phyloP scores from a whole-genome alignment of 2,329 filamentous ascomycete genomes.

The Aspergillus novofumigatus region DNA sequence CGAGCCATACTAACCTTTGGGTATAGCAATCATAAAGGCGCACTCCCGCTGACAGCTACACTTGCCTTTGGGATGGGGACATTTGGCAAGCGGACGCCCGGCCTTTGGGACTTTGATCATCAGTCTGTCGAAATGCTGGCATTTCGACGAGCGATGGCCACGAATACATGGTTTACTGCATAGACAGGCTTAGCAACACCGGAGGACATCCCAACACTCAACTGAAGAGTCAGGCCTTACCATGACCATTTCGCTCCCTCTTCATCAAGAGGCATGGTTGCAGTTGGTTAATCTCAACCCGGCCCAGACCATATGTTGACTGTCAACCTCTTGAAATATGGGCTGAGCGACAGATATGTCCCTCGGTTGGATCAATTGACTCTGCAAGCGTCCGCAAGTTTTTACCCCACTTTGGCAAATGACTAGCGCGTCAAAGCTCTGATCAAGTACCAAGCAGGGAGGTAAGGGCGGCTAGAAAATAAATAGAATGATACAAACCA shows the following conservation, averaged over 20 bases:
- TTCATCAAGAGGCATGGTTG: constrained; percentile 42
- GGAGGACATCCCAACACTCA: background rate
- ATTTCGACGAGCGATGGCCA: constrained; percentile 48
- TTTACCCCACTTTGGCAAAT: background rate
- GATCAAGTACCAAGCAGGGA: background rate
- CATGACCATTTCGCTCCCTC: constrained; percentile 45
- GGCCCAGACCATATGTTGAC: background rate
- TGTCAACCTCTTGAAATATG: background rate
- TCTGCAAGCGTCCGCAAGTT: background rate
- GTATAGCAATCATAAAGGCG: constrained; percentile 44
- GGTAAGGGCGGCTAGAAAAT: background rate
- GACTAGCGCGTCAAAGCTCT: background rate
- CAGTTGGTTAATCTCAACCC: background rate
- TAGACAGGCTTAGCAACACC: background rate
- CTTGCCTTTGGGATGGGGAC: constrained; percentile 42
- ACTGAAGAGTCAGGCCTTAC: constrained; percentile 22
- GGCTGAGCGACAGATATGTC: background rate
- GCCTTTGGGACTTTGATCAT: constrained; percentile 50
- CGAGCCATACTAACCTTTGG: constrained; percentile 32
- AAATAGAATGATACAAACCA: background rate
- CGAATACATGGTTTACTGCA: constrained; percentile 46
- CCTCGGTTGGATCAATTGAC: background rate
- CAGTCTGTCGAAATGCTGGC: constrained; percentile 45
- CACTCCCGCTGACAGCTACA: constrained; percentile 41
- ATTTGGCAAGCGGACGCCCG: constrained; percentile 45